These are phyloP conservation scores for Solanum arcanum DNA, from an alignment of 257 asterid species.

Conservation along the genomic window DNA sequence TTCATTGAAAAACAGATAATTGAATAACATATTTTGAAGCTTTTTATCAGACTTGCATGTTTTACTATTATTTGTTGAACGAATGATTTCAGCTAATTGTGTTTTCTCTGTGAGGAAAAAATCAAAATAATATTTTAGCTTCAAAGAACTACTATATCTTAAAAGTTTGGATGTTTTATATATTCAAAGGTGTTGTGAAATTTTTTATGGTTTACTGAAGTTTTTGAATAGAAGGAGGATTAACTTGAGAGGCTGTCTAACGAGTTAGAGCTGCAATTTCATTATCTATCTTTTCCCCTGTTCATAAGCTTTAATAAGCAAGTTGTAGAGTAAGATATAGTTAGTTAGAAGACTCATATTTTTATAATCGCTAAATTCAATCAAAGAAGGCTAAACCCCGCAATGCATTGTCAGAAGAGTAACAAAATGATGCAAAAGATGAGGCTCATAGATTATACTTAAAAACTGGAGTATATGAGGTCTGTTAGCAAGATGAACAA, in stretches of 20 bases:
- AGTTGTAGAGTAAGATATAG: background rate
- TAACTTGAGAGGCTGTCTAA: background rate
- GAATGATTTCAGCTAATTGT: background rate
- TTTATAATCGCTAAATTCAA: background rate
- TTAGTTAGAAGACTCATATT: background rate
- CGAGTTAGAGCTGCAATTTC: background rate
- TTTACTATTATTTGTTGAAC: background rate
- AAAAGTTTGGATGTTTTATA: background rate
- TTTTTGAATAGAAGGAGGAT: background rate
- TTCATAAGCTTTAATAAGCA: background rate
- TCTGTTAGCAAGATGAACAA: background rate
- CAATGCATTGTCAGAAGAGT: background rate
- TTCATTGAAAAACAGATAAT: background rate
- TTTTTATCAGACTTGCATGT: background rate
- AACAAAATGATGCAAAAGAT: background rate
- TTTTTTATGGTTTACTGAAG: background rate
- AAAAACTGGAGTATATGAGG: background rate
- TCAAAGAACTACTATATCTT: background rate
- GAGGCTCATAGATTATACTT: background rate
- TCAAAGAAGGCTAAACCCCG: background rate
- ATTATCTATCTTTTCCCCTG: background rate
- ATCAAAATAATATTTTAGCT: background rate
- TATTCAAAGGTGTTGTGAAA: background rate
- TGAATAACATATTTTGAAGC: background rate
- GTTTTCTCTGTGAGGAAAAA: background rate